Evolutionary conservation across 2,329 filamentous ascomycete species (phyloP), one percentile per base, ranked within the genome.

Genomic region (Colletotrichum sp.): DNA sequence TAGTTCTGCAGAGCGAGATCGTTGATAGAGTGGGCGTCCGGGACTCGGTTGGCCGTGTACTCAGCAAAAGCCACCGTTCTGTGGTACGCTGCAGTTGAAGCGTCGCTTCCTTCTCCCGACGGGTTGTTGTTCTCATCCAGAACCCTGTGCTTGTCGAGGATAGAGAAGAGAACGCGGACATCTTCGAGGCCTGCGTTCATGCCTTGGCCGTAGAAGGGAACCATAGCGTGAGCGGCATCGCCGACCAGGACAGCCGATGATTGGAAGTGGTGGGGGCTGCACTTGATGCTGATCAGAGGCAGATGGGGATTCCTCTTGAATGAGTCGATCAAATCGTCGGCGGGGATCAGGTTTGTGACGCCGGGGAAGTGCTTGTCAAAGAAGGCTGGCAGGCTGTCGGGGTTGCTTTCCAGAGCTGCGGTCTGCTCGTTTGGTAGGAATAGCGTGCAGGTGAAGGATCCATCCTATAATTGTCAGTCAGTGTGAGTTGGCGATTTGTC

Each of bases 121-220:
- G 85, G 82, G 30, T 87, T 83, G 68, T 89, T 89, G 69, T 85
- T 85, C 60, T 90, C 87, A 25, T 84, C 80, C 8, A 85, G 79
- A 43, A 83, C 84, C 2, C 88, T 86, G 78, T 96, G 88, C 78
- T 91, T 90, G 84, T 98, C 96, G 2, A 98, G 88, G 58, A 94
- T 89, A 1, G 93, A 91, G 84, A 98, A 99, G 1, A 99, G 90
- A 7, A 98, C 93, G 9, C 94, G 93, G 15, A 99, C 96, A 80
- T 98, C 96, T 86, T 99, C 97, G 56, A 99, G 91, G 1, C 97
- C 97, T 0, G 97, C 94, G 81, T 99, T 99, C 93, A 99, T 97
- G 48, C 97, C 97, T 84, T 99, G 97, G 0, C 97, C 97, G 84
- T 98, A 99, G 85, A 99, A 99, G 0, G 97, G 97, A 0, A 99